A percentile compares a stretch with the other conserved stretches of the same genome.
phyloP scores from a whole-genome alignment of 2,329 filamentous ascomycete genomes.

The Fusarium torulosum region DNA sequence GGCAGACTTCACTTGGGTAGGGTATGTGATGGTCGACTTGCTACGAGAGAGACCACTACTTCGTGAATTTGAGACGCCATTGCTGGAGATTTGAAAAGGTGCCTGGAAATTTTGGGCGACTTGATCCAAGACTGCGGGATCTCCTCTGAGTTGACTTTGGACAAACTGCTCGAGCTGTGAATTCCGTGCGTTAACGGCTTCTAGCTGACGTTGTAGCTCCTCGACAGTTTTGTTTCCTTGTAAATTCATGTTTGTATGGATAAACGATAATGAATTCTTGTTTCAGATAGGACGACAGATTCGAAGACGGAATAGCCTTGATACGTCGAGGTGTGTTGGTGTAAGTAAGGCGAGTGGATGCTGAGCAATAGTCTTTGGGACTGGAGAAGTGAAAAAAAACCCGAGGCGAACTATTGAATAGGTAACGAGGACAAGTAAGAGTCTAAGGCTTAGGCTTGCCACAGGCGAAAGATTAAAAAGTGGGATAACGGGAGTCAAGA shows the following conservation, averaged over 20 bases:
- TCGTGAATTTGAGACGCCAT: constrained; percentile 40
- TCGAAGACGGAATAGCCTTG: constrained; percentile 31
- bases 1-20: constrained; percentile 43
- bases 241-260: constrained; percentile 45
- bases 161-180: constrained; percentile 44
- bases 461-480: constrained; percentile 38
- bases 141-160: constrained; percentile 37
- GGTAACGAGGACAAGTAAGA: constrained; percentile 16
- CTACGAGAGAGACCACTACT: constrained; percentile 46
- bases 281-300: constrained; percentile 12
- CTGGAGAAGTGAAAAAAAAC: constrained; percentile 11
- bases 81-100: constrained; percentile 34
- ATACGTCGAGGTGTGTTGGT: constrained; percentile 16
- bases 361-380: constrained; percentile 25
- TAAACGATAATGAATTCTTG: constrained; percentile 15
- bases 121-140: constrained; percentile 37
- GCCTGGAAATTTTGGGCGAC: constrained; percentile 34
- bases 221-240: constrained; percentile 38
- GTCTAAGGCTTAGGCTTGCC: constrained; percentile 24
- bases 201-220: constrained; percentile 47
- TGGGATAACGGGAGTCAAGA: constrained; percentile 41
- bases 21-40: constrained; percentile 48
- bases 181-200: constrained; percentile 40
- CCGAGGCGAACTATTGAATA: constrained; percentile 33
- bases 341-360: constrained; percentile 39